Evolutionary conservation across 495 filamentous ascomycete species (phyloP).

Genomic region (Tuber brumale): DNA sequence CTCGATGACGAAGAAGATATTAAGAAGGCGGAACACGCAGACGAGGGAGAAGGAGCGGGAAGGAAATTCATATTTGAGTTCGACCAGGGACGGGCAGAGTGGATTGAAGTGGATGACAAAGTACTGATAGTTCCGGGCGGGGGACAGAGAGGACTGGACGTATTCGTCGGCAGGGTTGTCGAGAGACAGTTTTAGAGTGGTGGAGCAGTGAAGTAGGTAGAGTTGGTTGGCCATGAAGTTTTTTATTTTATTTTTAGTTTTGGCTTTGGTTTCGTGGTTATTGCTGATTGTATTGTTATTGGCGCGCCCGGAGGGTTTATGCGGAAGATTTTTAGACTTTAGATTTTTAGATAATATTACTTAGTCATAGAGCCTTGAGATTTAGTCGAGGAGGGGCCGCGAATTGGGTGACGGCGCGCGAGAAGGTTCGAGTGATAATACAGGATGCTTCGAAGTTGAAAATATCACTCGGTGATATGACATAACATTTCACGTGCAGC

Average conservation of each 20-base stretch:
- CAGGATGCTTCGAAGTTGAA: neutral
- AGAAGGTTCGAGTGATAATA: neutral
- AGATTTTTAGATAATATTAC: no score
- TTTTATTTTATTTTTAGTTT: neutral
- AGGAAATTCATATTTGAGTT: constrained; percentile 63
- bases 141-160: constrained; percentile 56
- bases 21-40: constrained; percentile 44
- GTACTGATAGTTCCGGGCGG: constrained; percentile 71
- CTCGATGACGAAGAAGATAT: constrained; percentile 55
- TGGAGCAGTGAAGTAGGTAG: neutral
- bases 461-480: neutral
- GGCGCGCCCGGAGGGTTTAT: neutral
- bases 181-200: constrained; percentile 45
- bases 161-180: constrained; percentile 58
- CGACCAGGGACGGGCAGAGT: constrained; percentile 62
- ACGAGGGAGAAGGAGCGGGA: constrained; percentile 49
- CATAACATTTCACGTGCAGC: no score
- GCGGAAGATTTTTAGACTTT: no score
- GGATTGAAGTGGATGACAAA: constrained; percentile 71
- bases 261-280: neutral
- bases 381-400: neutral
- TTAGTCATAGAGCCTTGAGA: neutral
- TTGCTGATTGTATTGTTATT: neutral
- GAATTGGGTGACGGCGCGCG: neutral
- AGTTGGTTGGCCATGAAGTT: no score